A percentile compares a stretch with the other conserved stretches of the same genome.
Evolutionary conservation across 2,329 filamentous ascomycete species (phyloP).

Genomic region (Alternaria triticimaculans): DNA sequence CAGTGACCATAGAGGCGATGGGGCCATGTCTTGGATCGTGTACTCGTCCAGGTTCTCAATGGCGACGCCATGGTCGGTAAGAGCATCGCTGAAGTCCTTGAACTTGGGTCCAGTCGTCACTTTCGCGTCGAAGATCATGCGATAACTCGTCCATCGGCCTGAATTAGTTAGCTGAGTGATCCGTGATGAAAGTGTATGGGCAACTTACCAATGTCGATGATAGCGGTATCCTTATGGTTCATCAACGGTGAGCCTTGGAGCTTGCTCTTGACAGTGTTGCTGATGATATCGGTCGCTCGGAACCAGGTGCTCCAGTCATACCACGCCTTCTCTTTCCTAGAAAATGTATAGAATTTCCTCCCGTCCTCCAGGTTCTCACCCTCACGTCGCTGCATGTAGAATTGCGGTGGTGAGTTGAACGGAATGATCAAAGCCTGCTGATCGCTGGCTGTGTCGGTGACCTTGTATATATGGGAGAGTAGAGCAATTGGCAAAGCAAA

Average conservation of each 20-base stretch:
- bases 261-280: slow-evolving; percentile 38
- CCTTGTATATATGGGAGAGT: slow-evolving; percentile 49
- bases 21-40: slow-evolving; percentile 32
- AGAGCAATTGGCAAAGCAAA: slow-evolving; percentile 56
- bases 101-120: slow-evolving; percentile 47
- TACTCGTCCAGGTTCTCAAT: slow-evolving; percentile 57
- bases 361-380: slow-evolving; percentile 13
- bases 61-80: slow-evolving; percentile 76
- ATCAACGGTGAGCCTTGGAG: slow-evolving; percentile 31
- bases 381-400: slow-evolving; percentile 47
- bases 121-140: slow-evolving; percentile 55
- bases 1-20: slow-evolving; percentile 30
- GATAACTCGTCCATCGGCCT: slow-evolving; percentile 66
- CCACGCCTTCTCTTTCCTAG: slow-evolving; percentile 54
- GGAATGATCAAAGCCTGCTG: slow-evolving; percentile 41
- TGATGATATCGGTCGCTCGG: slow-evolving; percentile 69
- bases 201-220: slow-evolving; percentile 64
- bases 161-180: no score
- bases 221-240: slow-evolving; percentile 53
- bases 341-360: slow-evolving; percentile 16
- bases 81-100: slow-evolving; percentile 56
- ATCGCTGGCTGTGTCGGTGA: slow-evolving; percentile 8
- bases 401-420: slow-evolving; percentile 51
- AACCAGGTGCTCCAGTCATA: slow-evolving; percentile 65
- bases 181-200: no score